Evolutionary conservation across 179 eudicot genomes (phyloP).

Genomic region (Spergularia azorica): DNA sequence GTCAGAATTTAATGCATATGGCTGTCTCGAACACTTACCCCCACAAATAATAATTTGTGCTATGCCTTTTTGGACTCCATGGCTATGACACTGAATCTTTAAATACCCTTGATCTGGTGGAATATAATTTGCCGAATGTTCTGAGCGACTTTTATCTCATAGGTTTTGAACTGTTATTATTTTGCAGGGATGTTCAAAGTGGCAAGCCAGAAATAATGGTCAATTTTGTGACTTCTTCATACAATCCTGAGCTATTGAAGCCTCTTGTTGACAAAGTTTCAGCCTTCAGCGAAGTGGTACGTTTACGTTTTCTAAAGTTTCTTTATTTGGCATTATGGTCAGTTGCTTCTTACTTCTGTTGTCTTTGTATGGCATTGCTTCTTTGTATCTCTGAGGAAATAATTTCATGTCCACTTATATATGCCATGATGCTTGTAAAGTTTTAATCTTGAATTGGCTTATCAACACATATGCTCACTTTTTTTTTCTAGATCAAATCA

Average conservation of each 20-base stretch:
- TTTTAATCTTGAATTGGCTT: neutral
- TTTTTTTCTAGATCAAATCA: neutral
- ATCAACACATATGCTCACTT: neutral
- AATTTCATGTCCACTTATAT: neutral
- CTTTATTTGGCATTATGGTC: neutral
- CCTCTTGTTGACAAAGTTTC: constrained; percentile 80
- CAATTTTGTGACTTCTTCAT: constrained; percentile 90
- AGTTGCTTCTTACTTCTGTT: neutral
- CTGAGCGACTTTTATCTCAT: neutral
- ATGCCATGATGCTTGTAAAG: constrained; percentile 6
- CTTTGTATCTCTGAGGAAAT: neutral
- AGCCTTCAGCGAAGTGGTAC: constrained; percentile 76
- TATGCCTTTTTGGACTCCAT: too few relatives aligned
- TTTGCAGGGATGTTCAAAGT: constrained; percentile 72
- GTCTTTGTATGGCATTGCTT: neutral
- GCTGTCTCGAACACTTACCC: too few relatives aligned
- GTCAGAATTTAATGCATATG: too few relatives aligned
- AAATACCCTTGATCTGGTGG: too few relatives aligned
- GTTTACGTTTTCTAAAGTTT: constrained; percentile 25
- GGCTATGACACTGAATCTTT: too few relatives aligned
- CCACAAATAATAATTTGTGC: too few relatives aligned
- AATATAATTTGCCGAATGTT: too few relatives aligned
- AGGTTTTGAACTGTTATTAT: neutral
- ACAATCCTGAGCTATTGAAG: constrained; percentile 77
- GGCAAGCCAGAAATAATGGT: constrained; percentile 84